Conservation (phyloP, 441 rosid genomes). For the Bruguiera hainesii region DNA sequence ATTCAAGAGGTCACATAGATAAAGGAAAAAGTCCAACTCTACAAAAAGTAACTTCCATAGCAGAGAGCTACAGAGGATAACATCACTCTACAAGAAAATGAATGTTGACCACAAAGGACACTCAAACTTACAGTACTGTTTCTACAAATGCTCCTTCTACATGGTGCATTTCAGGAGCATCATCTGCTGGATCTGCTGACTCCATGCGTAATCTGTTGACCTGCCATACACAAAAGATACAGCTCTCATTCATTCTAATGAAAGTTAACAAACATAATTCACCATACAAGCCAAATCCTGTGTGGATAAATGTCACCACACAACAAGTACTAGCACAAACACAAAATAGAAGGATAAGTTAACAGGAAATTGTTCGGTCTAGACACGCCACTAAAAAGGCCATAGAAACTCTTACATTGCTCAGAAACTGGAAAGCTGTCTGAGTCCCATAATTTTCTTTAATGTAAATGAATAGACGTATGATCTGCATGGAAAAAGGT, state of each 20-base stretch:
- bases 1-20: neutral
- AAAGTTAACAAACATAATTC: neutral
- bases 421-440: constrained; percentile 87
- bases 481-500: constrained; percentile 61
- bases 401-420: constrained; percentile 55
- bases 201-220: constrained; percentile 64
- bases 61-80: no score
- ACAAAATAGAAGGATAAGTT: neutral
- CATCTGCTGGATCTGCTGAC: constrained; percentile 58
- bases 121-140: constrained; percentile 67
- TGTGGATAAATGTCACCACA: neutral
- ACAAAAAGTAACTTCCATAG: no score
- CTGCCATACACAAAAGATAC: constrained; percentile 36
- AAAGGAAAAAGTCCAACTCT: neutral
- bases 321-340: neutral
- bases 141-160: constrained; percentile 96
- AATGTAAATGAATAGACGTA: constrained; percentile 77
- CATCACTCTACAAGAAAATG: neutral
- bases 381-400: neutral
- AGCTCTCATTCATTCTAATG: neutral
- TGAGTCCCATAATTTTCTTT: constrained; percentile 81
- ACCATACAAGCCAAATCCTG: neutral
- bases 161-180: constrained; percentile 75
- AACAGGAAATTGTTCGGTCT: neutral
- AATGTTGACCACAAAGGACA: neutral